These are phyloP conservation scores for Monosporascus cannonballus DNA, from an alignment of 2,329 filamentous ascomycete genomes.

Conservation along the genomic window DNA sequence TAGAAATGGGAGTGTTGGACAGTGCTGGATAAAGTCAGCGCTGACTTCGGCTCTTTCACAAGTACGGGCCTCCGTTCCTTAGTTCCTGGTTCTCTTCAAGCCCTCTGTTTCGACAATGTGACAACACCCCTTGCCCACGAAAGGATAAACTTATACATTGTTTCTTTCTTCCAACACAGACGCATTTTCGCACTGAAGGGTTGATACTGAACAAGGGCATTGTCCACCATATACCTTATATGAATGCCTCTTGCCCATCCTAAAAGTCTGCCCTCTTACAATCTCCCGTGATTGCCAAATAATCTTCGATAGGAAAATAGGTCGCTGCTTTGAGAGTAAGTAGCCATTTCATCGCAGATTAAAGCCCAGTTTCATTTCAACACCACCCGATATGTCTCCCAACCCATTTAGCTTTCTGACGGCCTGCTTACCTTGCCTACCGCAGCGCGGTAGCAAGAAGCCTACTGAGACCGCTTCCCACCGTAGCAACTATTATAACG, in stretches of 20 bases:
- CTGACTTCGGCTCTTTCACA: not conserved
- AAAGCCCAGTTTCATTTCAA: not conserved
- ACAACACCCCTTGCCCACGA: slow-evolving; percentile 3
- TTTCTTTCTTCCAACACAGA: not conserved
- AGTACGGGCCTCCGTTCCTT: too few relatives aligned
- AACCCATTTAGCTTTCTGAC: slow-evolving; percentile 2
- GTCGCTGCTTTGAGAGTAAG: slow-evolving; percentile 14
- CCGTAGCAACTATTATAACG: slow-evolving; percentile 7
- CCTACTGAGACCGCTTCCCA: not conserved
- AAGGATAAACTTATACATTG: not conserved
- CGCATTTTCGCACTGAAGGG: not conserved
- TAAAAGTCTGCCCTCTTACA: too few relatives aligned
- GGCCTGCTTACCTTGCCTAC: slow-evolving; percentile 10
- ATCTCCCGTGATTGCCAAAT: not conserved
- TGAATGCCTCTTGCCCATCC: not conserved
- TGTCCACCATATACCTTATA: not conserved
- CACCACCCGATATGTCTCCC: not conserved
- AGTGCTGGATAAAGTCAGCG: not conserved
- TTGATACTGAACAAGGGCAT: not conserved
- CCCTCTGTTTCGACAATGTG: not conserved
- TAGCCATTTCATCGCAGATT: not conserved
- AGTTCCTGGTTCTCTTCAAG: too few relatives aligned
- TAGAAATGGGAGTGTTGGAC: too few relatives aligned
- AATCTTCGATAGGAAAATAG: not conserved
- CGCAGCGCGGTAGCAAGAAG: not conserved